A percentile compares a stretch with the other conserved stretches of the same genome.
phyloP scores from a whole-genome alignment of 108 stramenopile species.

The Ochromonas danica region DNA sequence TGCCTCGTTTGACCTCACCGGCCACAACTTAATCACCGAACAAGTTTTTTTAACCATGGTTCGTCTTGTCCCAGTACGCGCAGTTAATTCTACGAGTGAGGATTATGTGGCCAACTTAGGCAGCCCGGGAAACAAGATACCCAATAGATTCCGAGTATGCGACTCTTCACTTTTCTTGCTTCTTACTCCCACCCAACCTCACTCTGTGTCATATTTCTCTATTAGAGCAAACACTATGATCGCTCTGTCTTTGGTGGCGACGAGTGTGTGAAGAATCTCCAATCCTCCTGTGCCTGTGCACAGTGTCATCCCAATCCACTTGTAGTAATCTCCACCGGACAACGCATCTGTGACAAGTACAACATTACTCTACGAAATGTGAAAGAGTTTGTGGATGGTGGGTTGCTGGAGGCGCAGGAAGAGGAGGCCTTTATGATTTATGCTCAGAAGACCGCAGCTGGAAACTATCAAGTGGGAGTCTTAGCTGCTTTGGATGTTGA shows the following conservation, averaged over 20 bases:
- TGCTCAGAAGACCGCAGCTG: background rate
- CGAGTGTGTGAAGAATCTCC: background rate
- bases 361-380: background rate
- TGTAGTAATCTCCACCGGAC: background rate
- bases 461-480: background rate
- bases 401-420: background rate
- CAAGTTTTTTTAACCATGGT: too few relatives aligned
- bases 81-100: too few relatives aligned
- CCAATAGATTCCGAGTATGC: too few relatives aligned
- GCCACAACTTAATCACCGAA: too few relatives aligned
- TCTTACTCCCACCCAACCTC: too few relatives aligned
- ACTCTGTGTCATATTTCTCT: too few relatives aligned
- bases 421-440: background rate
- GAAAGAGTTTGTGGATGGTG: background rate
- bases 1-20: too few relatives aligned
- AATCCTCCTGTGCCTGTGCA: background rate
- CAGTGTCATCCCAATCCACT: background rate
- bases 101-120: too few relatives aligned
- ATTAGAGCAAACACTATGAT: background rate
- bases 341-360: background rate
- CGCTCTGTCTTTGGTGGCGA: background rate
- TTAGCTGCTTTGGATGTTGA: constrained; percentile 1
- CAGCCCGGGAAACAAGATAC: too few relatives aligned
- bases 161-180: too few relatives aligned
- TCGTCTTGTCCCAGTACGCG: too few relatives aligned